These are phyloP conservation scores for Olyra latifolia DNA, from an alignment of 176 grass and related monocot species.

Conservation along the genomic window DNA sequence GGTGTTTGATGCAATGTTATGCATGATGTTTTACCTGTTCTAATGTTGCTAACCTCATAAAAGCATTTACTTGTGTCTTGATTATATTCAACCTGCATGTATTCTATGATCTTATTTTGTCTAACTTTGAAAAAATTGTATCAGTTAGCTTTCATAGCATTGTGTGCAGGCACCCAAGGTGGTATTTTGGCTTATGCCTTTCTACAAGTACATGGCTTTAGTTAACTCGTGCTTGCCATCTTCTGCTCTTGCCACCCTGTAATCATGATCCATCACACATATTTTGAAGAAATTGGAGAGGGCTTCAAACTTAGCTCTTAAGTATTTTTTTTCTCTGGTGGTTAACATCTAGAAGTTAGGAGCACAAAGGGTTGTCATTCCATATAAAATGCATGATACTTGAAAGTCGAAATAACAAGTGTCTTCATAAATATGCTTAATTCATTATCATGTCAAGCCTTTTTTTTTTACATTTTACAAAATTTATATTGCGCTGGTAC, in stretches of 20 bases:
- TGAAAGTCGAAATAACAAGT: too few species aligned
- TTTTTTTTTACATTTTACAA: too few species aligned
- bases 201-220: slow-evolving; percentile 66
- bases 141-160: neutral
- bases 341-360: neutral
- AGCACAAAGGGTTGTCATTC: neutral
- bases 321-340: neutral
- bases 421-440: neutral
- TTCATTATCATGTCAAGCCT: too few species aligned
- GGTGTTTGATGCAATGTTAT: too few species aligned
- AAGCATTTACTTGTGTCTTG: neutral
- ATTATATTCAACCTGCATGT: neutral
- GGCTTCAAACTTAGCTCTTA: neutral
- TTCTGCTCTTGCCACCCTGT: slow-evolving; percentile 46
- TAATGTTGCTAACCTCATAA: neutral
- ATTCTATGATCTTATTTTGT: neutral
- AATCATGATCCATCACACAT: slow-evolving; percentile 40
- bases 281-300: neutral
- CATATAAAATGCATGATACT: neutral
- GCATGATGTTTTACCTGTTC: slow-evolving; percentile 45
- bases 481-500: too few species aligned
- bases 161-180: slow-evolving; percentile 53
- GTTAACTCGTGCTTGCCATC: slow-evolving; percentile 43
- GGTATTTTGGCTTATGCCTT: slow-evolving; percentile 67
- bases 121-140: neutral